phyloP scores from a whole-genome alignment of 2,329 filamentous ascomycete genomes.

The Fusarium succisae region DNA sequence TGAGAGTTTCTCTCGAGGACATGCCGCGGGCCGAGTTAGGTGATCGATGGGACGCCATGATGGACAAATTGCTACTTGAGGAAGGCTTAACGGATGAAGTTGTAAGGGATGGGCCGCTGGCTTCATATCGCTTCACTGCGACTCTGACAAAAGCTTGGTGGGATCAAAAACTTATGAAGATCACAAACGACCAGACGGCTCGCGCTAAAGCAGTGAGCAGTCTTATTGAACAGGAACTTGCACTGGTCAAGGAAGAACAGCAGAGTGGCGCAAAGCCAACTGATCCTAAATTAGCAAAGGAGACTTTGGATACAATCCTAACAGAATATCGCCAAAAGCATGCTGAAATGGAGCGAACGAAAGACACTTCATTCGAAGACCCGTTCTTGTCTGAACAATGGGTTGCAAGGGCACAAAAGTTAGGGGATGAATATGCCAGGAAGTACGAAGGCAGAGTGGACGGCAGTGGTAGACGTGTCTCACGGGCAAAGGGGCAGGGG shows the following conservation, averaged over 20 bases:
- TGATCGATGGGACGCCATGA: constrained; percentile 59
- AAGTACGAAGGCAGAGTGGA: background rate
- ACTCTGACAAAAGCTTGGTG: constrained; percentile 47
- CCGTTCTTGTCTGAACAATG: constrained; percentile 18
- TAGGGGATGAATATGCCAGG: background rate
- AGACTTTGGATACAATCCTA: constrained; percentile 24
- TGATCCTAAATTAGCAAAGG: background rate
- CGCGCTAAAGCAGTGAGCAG: constrained; percentile 52
- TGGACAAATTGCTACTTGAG: constrained; percentile 43
- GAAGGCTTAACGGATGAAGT: constrained; percentile 18
- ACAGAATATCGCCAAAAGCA: constrained; percentile 12
- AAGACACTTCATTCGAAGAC: constrained; percentile 5
- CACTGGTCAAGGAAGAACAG: constrained; percentile 39
- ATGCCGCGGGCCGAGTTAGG: constrained; percentile 48
- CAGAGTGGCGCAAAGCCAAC: background rate
- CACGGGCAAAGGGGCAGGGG: background rate
- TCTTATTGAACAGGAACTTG: constrained; percentile 53
- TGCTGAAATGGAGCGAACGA: background rate
- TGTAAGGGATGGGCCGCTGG: constrained; percentile 4
- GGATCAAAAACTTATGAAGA: constrained; percentile 44
- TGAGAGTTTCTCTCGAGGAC: constrained; percentile 52
- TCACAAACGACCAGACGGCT: constrained; percentile 53
- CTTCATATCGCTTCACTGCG: constrained; percentile 46
- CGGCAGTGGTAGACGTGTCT: background rate
- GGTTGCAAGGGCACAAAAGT: background rate